Evolutionary conservation across 768 basidiomycete species (phyloP), one percentile per base, ranked within the genome.

Genomic region (Scleroderma bovista): DNA sequence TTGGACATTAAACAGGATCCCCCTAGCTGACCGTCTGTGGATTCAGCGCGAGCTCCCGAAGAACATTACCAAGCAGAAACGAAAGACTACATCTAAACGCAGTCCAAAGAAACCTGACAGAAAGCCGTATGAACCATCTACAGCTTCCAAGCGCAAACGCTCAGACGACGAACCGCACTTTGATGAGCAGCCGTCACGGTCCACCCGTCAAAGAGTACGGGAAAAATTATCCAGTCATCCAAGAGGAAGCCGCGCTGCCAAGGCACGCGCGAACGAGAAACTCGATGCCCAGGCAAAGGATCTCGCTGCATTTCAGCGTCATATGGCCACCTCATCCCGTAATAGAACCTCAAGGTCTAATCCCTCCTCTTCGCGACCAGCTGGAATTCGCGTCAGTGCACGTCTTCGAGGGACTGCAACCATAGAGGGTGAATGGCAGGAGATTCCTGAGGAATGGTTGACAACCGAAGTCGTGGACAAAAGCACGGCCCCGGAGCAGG

Each of bases 11-110:
- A 46, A 48, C 48, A 46, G 54, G 31, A 41, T 23, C 10, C 16
- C 41, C n/a, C 40, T 50, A 89, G 88, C 80, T 48, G 84, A 91
- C 60, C 84, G 91, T 20, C 73, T 93, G 20, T 93, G 91, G 91
- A 80, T 91, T 39, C 90, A 93, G 61, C 84, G 87, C n/a, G 69
- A 73, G 26, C 76, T 72, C 11, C 83, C 80, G 2, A 80, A 74
- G 59, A 71, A 72, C 42, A 62, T 53, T 13, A 54, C 69, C 33
- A 77, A 79, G 48, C 65, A 70, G 46, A 73, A 72, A 39, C 69
- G 77, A 48, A 71, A 72, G 48, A 59, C 68, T 24, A 56, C 63
- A 44, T 32, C 70, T 65, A 47, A 76, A 74, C 54, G 46, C 29
- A 58, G 47, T 34, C 24, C 47, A 17, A 60, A 50, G 38, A 44